Percentiles rank a stretch among this genome's conserved stretches.
phyloP scores from a whole-genome alignment of 2,329 filamentous ascomycete genomes.

The Beauveria caledonica region DNA sequence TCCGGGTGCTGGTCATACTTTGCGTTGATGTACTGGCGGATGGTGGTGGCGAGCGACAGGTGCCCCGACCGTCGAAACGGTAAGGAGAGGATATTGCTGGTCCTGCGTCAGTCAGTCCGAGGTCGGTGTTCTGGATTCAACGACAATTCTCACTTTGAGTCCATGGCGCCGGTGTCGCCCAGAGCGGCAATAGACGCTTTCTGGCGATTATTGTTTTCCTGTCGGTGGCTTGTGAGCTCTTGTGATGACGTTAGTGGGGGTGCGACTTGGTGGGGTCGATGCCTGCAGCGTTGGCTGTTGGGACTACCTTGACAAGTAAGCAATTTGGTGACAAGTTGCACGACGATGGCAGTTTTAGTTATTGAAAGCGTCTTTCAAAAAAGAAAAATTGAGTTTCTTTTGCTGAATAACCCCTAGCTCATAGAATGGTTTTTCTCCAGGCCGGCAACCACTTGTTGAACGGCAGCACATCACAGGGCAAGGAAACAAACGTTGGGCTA shows the following conservation, averaged over 20 bases:
- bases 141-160: slow-evolving; percentile 1
- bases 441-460: too few species aligned
- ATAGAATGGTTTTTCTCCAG: neutral
- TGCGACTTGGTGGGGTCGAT: slow-evolving; percentile 1
- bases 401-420: neutral
- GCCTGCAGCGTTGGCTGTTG: neutral
- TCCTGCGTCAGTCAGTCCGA: slow-evolving; percentile 14
- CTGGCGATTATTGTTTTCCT: slow-evolving; percentile 1
- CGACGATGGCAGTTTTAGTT: neutral
- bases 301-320: neutral
- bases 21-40: slow-evolving; percentile 90
- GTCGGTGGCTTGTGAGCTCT: neutral
- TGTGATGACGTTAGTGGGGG: slow-evolving; percentile 11
- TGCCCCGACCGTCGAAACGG: slow-evolving; percentile 82
- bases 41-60: slow-evolving; percentile 69
- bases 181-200: neutral
- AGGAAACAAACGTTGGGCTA: too few species aligned
- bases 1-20: slow-evolving; percentile 99
- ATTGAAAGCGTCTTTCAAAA: too few species aligned
- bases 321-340: neutral
- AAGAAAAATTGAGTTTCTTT: too few species aligned
- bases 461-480: too few species aligned
- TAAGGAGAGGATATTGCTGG: slow-evolving; percentile 60
- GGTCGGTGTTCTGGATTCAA: too few species aligned
- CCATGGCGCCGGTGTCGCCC: slow-evolving; percentile 2